Evolutionary conservation across 768 basidiomycete species (phyloP), one percentile per base, ranked within the genome.

Genomic region (Cystobasidium tubakii): DNA sequence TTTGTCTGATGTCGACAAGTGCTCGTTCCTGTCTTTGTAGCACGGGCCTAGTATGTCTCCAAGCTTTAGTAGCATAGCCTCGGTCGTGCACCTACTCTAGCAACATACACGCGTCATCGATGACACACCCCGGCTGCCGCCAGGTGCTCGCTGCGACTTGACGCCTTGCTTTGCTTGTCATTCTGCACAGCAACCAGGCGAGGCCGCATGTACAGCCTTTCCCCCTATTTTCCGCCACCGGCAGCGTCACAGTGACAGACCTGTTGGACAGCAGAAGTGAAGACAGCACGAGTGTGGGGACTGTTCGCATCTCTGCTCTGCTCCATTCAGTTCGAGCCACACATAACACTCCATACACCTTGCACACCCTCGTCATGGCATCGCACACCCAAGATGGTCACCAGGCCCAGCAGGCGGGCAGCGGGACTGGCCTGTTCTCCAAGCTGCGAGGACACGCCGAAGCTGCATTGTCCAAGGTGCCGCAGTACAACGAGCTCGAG

Each of bases 361-460:
- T 10, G n/a, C 53, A 55, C 53, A n/a, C n/a, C n/a, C n/a, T n/a
- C n/a, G n/a, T n/a, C 57, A 60, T 60, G 57, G 12, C 57, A 15
- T 29, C 57, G 4, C 57, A 27, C 57, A 21, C 46, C 4, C 46
- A 50, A n/a, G 57, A 60, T 12, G 57, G 57, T 12, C 57, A 60
- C 12, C 57, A 60, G 55, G 23, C 10, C 13, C 57, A 60, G 57
- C 57, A 60, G 55, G 31, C 12, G 21, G 10, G 31, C 29, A 36
- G 33, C 39, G 55, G 69, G 9, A 54, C 54, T 12, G 69, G 54
- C 29, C 36, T 71, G 7, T 71, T 71, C 69, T 13, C 31, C 54
- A 71, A 71, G 69, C 69, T 71, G 69, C 53, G 69, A 9, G 31
- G 29, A 31, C 53, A 55, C 33, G 69, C 69, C 10, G 69, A 55